Evolutionary conservation across 352 stramenopile species (phyloP), one percentile per base, ranked within the genome.

Genomic region (Pythium monospermum): DNA sequence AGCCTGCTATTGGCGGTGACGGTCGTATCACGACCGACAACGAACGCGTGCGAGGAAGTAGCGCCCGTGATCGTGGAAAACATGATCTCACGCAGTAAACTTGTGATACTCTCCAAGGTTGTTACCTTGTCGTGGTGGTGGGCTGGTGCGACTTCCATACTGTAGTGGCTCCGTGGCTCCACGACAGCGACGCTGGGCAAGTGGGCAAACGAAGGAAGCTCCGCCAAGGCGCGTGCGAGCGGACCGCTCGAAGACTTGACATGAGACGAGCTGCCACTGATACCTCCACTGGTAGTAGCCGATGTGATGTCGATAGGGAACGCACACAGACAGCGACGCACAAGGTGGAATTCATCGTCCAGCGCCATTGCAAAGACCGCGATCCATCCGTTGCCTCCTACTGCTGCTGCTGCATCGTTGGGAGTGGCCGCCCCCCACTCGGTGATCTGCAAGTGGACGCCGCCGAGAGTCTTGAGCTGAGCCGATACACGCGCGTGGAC

Each of bases 281-380:
- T 62, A 1, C 35, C 33, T 5, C 23, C 6, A 23, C 28, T 31
- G 6, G 27, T 18, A 2, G 62, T 55, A 15, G 53, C 45, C 15
- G 16, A 42, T 18, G 60, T 46, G 4, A 50, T 43, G 25, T 32
- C 49, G 19, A 79, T 58, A 4, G 68, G 62, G 12, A 69, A 45
- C 15, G 80, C 74, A 46, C 83, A 71, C 19, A 90, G 49, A 58
- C 79, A 90, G 18, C 74, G 63, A 7, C 72, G 76, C 10, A 85
- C 82, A 0, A 66, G 46, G 28, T 84, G 76, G 48, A 90, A 90
- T 16, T 87, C 74, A 11, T 76, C 70, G 36, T 90, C 76, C 7
- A 90, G 44, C 2, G 72, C 71, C 8, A 87, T 64, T 0, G 72
- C 76, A 57, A 83, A 84, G 2, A 87, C 53, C 6, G 68, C 74